A percentile compares a stretch with the other conserved stretches of the same genome.
Conservation (phyloP, 75 land plant species). For the Larix kaempferi region DNA sequence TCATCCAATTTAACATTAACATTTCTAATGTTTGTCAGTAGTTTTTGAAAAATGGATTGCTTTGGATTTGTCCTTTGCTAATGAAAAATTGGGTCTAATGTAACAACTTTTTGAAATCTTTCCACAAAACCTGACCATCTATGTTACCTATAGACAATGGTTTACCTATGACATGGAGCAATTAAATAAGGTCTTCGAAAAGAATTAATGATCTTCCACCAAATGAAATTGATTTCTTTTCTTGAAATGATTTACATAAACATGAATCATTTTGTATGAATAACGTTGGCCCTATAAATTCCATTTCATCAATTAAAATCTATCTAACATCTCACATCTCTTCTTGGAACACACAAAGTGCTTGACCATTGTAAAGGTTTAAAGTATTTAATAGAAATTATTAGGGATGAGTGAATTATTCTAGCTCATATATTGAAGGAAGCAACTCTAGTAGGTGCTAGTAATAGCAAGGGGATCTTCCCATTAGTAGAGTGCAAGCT, state of each 20-base stretch:
- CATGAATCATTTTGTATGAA: not conserved
- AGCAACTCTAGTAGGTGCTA: not conserved
- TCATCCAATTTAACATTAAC: too few relatives aligned
- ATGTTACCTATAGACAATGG: not conserved
- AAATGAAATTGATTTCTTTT: not conserved
- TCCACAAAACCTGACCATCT: too few relatives aligned
- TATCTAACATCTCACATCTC: not conserved
- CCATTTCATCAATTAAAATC: not conserved
- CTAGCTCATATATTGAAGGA: not conserved
- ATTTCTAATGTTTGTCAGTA: too few relatives aligned
- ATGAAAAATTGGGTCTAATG: too few relatives aligned
- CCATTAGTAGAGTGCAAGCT: not conserved
- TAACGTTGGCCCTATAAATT: not conserved
- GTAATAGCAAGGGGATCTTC: too few relatives aligned
- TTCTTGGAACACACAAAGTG: not conserved
- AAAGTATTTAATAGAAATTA: not conserved
- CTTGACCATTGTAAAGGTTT: not conserved
- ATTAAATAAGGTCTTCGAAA: too few relatives aligned
- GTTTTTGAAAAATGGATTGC: too few relatives aligned
- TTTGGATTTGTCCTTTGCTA: too few relatives aligned
- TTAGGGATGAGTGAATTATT: not conserved
- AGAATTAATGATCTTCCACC: not conserved
- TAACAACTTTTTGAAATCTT: too few relatives aligned
- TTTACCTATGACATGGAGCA: not conserved
- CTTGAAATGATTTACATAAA: not conserved